Percentiles rank a stretch among this genome's conserved stretches.
These are phyloP conservation scores for Alternaria sp. DNA, from an alignment of 2,329 filamentous ascomycete genomes.

Conservation along the genomic window DNA sequence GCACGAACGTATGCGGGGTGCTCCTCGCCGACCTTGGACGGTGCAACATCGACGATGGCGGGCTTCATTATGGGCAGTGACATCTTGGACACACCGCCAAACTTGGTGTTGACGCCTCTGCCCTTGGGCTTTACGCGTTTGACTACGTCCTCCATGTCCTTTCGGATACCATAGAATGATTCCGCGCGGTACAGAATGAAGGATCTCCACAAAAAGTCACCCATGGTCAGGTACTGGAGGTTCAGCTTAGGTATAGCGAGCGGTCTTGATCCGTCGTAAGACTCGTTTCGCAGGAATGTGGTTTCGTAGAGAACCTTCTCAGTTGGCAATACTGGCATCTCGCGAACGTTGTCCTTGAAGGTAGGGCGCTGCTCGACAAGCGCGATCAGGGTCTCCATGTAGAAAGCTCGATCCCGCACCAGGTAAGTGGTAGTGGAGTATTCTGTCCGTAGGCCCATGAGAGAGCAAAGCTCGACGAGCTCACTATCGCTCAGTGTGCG, in stretches of 20 bases:
- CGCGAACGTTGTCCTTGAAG: conserved; percentile 80
- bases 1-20: conserved; percentile 85
- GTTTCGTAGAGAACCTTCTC: conserved; percentile 82
- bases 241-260: conserved; percentile 94
- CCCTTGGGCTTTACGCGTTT: conserved; percentile 78
- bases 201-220: conserved; percentile 96
- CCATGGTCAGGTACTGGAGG: conserved; percentile 91
- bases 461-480: conserved; percentile 70
- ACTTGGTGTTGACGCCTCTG: conserved; percentile 71
- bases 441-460: conserved; percentile 79
- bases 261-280: conserved; percentile 85
- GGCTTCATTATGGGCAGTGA: conserved; percentile 86
- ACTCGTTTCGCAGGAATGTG: conserved; percentile 80
- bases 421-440: conserved; percentile 79
- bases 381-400: conserved; percentile 76
- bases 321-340: conserved; percentile 81
- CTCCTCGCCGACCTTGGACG: conserved; percentile 81
- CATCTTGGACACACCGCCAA: conserved; percentile 90
- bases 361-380: conserved; percentile 79
- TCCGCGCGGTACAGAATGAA: conserved; percentile 89
- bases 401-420: conserved; percentile 68
- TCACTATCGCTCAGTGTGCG: conserved; percentile 77
- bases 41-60: conserved; percentile 84
- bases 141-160: conserved; percentile 84
- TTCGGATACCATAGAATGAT: conserved; percentile 91